phyloP scores from a whole-genome alignment of 768 basidiomycete species.

The Mycena epipterygia region DNA sequence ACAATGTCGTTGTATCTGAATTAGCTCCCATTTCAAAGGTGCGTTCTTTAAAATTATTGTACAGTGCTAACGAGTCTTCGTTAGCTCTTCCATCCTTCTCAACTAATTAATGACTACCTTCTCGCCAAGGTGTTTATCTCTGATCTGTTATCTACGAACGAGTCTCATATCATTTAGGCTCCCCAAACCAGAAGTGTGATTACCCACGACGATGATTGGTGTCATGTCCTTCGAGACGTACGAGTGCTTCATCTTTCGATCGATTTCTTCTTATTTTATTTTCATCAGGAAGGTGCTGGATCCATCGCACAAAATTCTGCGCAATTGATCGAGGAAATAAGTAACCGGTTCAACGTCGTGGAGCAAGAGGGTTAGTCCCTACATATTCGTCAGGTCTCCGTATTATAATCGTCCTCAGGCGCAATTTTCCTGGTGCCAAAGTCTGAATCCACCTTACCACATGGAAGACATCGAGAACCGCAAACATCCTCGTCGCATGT shows the following conservation, averaged over 20 bases:
- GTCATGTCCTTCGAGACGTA: conserved; percentile 10
- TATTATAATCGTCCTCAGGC: not conserved
- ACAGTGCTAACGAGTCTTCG: not conserved
- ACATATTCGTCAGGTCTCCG: not conserved
- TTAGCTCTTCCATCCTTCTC: conserved; percentile 3
- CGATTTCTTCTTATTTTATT: not conserved
- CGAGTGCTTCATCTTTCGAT: not conserved
- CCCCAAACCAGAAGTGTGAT: conserved; percentile 9
- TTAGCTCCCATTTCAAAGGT: not conserved
- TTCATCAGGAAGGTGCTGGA: not conserved
- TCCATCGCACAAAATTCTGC: not conserved
- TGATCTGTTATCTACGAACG: not conserved
- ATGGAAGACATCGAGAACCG: too few species aligned
- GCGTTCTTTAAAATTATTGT: not conserved
- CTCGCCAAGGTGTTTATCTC: not conserved
- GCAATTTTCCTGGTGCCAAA: not conserved
- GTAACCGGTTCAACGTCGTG: not conserved
- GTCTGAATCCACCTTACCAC: not conserved
- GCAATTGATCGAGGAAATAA: not conserved
- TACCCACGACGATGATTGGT: conserved; percentile 18
- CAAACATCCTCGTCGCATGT: too few species aligned
- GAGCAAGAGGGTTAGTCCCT: not conserved
- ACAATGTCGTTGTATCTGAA: not conserved
- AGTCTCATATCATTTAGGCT: not conserved
- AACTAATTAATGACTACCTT: conserved; percentile 9